Percentiles rank a stretch among this genome's conserved stretches.
phyloP scores from a whole-genome alignment of 495 filamentous ascomycete genomes.

The Daldinia bambusicola region DNA sequence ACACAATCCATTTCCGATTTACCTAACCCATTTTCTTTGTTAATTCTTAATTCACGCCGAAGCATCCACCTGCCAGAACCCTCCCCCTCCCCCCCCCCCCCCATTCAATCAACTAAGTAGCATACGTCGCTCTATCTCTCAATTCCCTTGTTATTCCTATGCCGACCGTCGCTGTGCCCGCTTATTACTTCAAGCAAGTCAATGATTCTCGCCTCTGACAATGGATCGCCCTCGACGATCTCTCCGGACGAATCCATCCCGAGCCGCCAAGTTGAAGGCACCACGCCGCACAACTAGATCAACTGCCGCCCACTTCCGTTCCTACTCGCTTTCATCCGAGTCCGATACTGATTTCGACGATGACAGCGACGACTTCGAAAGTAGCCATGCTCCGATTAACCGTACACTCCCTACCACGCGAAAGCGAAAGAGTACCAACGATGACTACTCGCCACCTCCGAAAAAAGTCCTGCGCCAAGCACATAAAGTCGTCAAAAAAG shows the following conservation, averaged over 20 bases:
- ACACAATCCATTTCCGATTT: conserved; percentile 6
- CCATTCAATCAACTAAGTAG: conserved; percentile 1
- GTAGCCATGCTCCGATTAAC: neutral
- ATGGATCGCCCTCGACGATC: conserved; percentile 35
- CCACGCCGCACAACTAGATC: conserved; percentile 38
- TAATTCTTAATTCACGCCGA: neutral
- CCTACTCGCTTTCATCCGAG: conserved; percentile 13
- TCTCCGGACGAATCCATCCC: conserved; percentile 41
- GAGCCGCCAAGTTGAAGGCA: conserved; percentile 42
- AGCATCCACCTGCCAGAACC: neutral
- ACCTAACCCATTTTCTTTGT: neutral
- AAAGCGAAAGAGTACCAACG: conserved; percentile 32
- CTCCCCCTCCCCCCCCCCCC: too few relatives aligned
- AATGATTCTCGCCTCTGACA: conserved; percentile 32
- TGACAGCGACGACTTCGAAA: conserved; percentile 8
- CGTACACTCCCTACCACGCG: conserved; percentile 2
- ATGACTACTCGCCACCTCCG: conserved; percentile 19
- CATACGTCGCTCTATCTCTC: neutral
- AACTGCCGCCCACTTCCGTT: conserved; percentile 33
- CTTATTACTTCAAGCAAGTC: conserved; percentile 12
- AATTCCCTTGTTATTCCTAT: neutral
- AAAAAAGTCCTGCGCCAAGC: conserved; percentile 19
- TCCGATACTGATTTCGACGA: conserved; percentile 5
- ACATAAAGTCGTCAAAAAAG: neutral
- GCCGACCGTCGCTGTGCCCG: neutral